These are phyloP conservation scores for Exophiala oligosperma DNA, from an alignment of 2,329 filamentous ascomycete genomes.

Conservation along the genomic window DNA sequence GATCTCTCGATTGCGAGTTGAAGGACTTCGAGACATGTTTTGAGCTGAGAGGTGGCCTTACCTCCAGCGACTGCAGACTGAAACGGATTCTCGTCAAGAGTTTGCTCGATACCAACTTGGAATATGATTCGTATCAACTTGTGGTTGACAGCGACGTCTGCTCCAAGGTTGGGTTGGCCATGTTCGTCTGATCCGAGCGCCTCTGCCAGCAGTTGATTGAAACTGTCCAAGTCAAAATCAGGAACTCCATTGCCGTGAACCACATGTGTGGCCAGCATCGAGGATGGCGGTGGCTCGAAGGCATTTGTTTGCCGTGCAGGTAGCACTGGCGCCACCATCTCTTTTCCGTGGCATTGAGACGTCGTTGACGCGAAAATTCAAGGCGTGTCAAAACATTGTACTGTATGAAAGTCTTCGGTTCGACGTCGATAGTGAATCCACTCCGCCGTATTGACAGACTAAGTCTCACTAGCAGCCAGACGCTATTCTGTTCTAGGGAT, in stretches of 20 bases:
- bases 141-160: conserved; percentile 74
- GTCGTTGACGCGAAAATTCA: background rate
- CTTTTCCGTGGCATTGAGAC: background rate
- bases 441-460: too few relatives aligned
- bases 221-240: conserved; percentile 68
- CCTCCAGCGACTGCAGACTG: conserved; percentile 52
- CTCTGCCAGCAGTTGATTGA: conserved; percentile 72
- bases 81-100: conserved; percentile 65
- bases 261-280: conserved; percentile 83
- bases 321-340: conserved; percentile 19
- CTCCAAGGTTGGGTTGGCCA: conserved; percentile 53
- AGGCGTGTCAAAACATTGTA: conserved; percentile 4
- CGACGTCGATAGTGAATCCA: too few relatives aligned
- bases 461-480: background rate
- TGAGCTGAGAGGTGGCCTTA: conserved; percentile 40
- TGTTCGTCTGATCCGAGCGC: conserved; percentile 52
- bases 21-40: conserved; percentile 76
- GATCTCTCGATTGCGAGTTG: conserved; percentile 73
- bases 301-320: conserved; percentile 22
- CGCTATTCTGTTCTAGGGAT: background rate
- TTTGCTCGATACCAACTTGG: conserved; percentile 68
- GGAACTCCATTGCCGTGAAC: conserved; percentile 65
- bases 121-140: conserved; percentile 81
- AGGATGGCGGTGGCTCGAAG: conserved; percentile 58
- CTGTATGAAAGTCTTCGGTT: background rate